A percentile compares a stretch with the other conserved stretches of the same genome.
phyloP scores from a whole-genome alignment of 768 basidiomycete species.

The Trametes coccinea region DNA sequence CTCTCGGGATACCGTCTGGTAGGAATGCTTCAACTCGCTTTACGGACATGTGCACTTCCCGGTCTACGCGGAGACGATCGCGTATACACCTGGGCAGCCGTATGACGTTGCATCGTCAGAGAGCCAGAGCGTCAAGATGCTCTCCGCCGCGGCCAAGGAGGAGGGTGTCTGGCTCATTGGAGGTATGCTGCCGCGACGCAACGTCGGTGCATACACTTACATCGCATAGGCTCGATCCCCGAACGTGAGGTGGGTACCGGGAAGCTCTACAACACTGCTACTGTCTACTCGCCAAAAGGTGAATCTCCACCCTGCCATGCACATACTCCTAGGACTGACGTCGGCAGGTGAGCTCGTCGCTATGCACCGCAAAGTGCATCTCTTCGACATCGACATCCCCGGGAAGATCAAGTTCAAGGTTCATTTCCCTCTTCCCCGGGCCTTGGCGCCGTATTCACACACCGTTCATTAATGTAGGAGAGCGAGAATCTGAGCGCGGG shows the following conservation, averaged over 20 bases:
- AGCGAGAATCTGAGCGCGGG: slow-evolving; percentile 87
- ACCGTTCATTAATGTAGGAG: slow-evolving; percentile 52
- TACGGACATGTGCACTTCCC: slow-evolving; percentile 83
- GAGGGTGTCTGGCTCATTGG: slow-evolving; percentile 88
- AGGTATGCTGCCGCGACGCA: slow-evolving; percentile 44
- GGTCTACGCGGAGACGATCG: slow-evolving; percentile 78
- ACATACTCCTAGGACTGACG: slow-evolving; percentile 6
- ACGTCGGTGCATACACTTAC: not conserved
- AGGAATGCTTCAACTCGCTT: slow-evolving; percentile 91
- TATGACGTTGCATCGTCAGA: slow-evolving; percentile 56
- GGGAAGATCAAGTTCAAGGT: slow-evolving; percentile 91
- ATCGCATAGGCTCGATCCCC: slow-evolving; percentile 79
- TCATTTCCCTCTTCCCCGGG: not conserved
- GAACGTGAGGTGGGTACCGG: slow-evolving; percentile 65
- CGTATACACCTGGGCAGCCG: slow-evolving; percentile 53
- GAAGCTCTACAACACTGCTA: slow-evolving; percentile 90
- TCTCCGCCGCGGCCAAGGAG: slow-evolving; percentile 80
- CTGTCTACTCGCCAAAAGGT: slow-evolving; percentile 85
- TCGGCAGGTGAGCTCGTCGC: slow-evolving; percentile 77
- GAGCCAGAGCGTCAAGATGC: slow-evolving; percentile 80
- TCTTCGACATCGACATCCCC: slow-evolving; percentile 97
- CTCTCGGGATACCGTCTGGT: not conserved
- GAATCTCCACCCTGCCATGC: slow-evolving; percentile 6
- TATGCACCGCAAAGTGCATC: slow-evolving; percentile 89
- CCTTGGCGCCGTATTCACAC: not conserved